Percentiles rank a stretch among this genome's conserved stretches.
Conservation (phyloP, 176 grass and related monocot genomes). For the Olyra latifolia region DNA sequence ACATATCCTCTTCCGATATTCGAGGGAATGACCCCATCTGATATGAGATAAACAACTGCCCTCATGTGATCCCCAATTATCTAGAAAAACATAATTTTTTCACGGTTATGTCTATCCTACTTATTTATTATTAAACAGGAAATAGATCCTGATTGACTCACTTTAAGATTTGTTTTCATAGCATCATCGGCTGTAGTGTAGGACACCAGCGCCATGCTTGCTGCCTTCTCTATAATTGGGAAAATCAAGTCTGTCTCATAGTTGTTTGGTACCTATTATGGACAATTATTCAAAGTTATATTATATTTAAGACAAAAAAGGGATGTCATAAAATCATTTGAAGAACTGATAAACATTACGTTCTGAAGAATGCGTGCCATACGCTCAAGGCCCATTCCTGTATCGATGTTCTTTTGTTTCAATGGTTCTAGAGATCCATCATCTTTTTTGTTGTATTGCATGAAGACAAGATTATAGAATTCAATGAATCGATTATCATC, state of each 20-base stretch:
- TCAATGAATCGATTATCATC: slow-evolving; percentile 96
- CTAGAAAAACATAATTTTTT: slow-evolving; percentile 48
- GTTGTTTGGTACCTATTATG: slow-evolving; percentile 89
- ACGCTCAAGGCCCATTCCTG: slow-evolving; percentile 97
- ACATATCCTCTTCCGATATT: slow-evolving; percentile 99
- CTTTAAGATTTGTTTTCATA: slow-evolving; percentile 81
- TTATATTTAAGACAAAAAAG: slow-evolving; percentile 5
- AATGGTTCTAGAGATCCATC: slow-evolving; percentile 86
- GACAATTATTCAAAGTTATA: slow-evolving; percentile 21
- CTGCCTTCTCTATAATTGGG: slow-evolving; percentile 86
- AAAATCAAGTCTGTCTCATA: slow-evolving; percentile 97
- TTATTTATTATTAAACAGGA: slow-evolving; percentile 11
- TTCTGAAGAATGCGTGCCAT: slow-evolving; percentile 97
- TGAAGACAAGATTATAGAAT: slow-evolving; percentile 99
- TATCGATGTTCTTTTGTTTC: slow-evolving; percentile 95
- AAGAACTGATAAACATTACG: slow-evolving; percentile 42
- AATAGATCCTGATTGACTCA: slow-evolving; percentile 38
- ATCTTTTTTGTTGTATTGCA: slow-evolving; percentile 99
- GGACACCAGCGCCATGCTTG: slow-evolving; percentile 65
- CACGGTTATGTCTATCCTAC: slow-evolving; percentile 14
- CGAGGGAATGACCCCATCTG: slow-evolving; percentile 87
- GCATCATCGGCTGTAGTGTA: slow-evolving; percentile 66
- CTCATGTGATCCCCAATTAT: slow-evolving; percentile 98
- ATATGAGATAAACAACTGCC: slow-evolving; percentile 98
- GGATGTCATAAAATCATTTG: neutral